Evolutionary conservation across 179 eudicot genomes (phyloP).

Genomic region (Nepenthes alata): DNA sequence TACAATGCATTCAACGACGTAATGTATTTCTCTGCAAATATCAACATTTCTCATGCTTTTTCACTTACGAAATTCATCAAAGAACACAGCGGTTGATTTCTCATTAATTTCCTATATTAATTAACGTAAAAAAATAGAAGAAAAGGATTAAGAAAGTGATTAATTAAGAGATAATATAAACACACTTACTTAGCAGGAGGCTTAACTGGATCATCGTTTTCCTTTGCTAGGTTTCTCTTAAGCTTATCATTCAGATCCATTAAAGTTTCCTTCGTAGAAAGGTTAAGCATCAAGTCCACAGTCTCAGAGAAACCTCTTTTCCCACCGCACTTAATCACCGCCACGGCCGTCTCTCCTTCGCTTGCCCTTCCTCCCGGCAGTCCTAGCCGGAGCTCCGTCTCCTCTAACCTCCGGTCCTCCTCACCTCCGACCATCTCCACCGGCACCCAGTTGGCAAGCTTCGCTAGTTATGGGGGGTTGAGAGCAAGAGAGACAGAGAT

Average conservation of each 20-base stretch:
- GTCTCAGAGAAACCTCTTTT: conserved; percentile 59
- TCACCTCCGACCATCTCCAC: not conserved
- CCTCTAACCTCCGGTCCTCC: conserved; percentile 24
- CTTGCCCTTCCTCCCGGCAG: conserved; percentile 22
- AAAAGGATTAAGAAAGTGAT: not conserved
- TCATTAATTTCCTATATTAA: no score
- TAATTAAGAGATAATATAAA: not conserved
- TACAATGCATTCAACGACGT: conserved; percentile 5
- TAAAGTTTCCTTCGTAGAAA: conserved; percentile 14
- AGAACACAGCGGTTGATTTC: no score
- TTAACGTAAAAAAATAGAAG: not conserved
- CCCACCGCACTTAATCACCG: conserved; percentile 21
- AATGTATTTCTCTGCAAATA: no score
- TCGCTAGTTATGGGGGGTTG: not conserved
- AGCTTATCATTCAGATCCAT: conserved; percentile 18
- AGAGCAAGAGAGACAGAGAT: not conserved
- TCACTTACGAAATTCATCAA: no score
- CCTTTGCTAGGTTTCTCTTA: conserved; percentile 4
- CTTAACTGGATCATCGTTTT: conserved; percentile 24
- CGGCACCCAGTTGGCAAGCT: not conserved
- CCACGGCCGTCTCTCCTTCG: not conserved
- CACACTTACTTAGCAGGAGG: conserved; percentile 66
- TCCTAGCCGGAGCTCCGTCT: conserved; percentile 67
- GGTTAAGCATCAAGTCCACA: conserved; percentile 62
- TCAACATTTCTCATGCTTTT: no score